Conservation (phyloP, 192 early-diverging fungal genomes). For the Backusella liffmaniae region DNA sequence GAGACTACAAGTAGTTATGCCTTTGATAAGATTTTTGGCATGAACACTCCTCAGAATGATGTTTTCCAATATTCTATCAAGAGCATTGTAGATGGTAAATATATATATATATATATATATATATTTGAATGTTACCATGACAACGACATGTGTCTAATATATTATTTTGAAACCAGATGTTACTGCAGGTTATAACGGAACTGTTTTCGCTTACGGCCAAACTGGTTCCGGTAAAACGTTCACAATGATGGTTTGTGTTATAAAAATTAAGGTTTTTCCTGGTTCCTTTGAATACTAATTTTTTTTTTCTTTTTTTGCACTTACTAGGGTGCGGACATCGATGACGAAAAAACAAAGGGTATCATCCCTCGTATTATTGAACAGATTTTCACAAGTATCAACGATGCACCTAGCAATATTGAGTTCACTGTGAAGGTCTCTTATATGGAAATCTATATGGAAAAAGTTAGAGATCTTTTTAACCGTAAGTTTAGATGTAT, state of each 20-base stretch:
- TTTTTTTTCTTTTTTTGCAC: conserved; percentile 7
- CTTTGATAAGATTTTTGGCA: conserved; percentile 93
- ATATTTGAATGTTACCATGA: too few relatives aligned
- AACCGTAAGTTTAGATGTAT: conserved; percentile 63
- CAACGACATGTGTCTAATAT: neutral
- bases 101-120: neutral
- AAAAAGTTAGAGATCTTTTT: conserved; percentile 95
- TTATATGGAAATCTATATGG: conserved; percentile 99
- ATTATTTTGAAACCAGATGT: conserved; percentile 23
- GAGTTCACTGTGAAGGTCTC: conserved; percentile 99
- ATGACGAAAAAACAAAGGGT: conserved; percentile 86
- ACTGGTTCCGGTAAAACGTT: conserved; percentile 97
- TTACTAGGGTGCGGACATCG: conserved; percentile 86
- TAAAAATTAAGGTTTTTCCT: neutral
- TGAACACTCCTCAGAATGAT: conserved; percentile 73
- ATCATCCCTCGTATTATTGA: conserved; percentile 97
- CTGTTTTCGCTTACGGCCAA: conserved; percentile 99
- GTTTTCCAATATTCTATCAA: conserved; percentile 92
- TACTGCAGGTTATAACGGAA: conserved; percentile 90
- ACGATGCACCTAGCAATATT: conserved; percentile 85
- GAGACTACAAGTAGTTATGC: conserved; percentile 61
- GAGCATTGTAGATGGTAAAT: conserved; percentile 85
- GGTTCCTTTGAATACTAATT: neutral
- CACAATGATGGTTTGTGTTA: conserved; percentile 82
- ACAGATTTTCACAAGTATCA: conserved; percentile 90